Conservation (phyloP, 2,329 filamentous ascomycete species). For the Huntiella moniliformis region DNA sequence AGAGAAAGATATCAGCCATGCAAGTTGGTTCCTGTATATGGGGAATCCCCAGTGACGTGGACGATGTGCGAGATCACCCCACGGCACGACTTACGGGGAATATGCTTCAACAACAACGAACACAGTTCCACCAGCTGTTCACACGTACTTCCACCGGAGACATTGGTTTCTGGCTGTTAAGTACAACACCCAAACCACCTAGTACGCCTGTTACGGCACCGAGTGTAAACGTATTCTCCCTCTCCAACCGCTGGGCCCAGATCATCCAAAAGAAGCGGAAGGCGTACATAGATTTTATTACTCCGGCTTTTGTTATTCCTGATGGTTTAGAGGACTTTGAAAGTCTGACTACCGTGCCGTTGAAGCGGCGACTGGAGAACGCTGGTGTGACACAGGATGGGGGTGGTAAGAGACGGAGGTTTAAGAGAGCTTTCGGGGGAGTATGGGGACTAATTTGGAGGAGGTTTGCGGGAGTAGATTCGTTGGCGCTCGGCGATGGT, state of each 20-base stretch:
- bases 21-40: neutral
- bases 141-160: conserved; percentile 25
- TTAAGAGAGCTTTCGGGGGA: conserved; percentile 7
- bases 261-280: conserved; percentile 5
- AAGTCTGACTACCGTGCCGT: conserved; percentile 10
- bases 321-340: conserved; percentile 18
- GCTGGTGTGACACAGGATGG: neutral
- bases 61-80: neutral
- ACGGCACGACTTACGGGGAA: conserved; percentile 13
- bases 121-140: conserved; percentile 29
- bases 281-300: conserved; percentile 14
- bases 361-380: neutral
- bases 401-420: neutral
- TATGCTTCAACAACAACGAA: conserved; percentile 18
- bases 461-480: neutral
- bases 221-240: conserved; percentile 1
- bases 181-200: conserved; percentile 13
- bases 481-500: too few relatives aligned
- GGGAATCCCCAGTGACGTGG: conserved; percentile 6
- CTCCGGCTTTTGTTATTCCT: conserved; percentile 20
- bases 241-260: conserved; percentile 6
- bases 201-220: conserved; percentile 3
- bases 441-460: conserved; percentile 1
- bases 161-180: conserved; percentile 23
- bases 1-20: too few relatives aligned